Conservation (phyloP, 305 asterid species). For the Fraxinus sp. region DNA sequence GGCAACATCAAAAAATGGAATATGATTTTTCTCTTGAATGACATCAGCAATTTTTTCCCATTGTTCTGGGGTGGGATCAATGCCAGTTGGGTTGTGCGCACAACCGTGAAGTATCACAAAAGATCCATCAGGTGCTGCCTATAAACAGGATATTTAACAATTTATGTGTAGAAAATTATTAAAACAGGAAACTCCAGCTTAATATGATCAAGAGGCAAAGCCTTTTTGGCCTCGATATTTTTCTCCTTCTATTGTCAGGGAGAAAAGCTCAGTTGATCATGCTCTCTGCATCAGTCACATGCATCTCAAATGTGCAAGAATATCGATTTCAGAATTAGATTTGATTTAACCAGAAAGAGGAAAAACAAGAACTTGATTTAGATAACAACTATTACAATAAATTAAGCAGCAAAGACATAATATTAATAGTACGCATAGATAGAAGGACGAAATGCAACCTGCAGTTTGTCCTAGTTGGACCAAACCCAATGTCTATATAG, state of each 20-base stretch:
- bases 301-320: conserved; percentile 3
- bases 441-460: not conserved
- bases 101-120: conserved; percentile 94
- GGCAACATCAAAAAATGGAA: conserved; percentile 98
- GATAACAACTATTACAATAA: not conserved
- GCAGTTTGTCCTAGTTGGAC: not conserved
- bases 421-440: not conserved
- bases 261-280: conserved; percentile 7
- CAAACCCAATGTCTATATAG: not conserved
- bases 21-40: conserved; percentile 85
- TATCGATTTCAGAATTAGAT: not conserved
- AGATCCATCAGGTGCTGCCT: conserved; percentile 96
- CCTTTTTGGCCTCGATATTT: conserved; percentile 2
- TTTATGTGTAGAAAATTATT: conserved; percentile 4
- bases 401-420: not conserved
- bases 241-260: not conserved
- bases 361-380: conserved; percentile 14
- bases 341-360: conserved; percentile 3
- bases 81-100: conserved; percentile 99
- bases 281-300: conserved; percentile 2
- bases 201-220: not conserved
- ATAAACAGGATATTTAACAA: conserved; percentile 27
- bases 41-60: conserved; percentile 90
- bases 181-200: not conserved
- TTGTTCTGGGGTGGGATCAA: conserved; percentile 90